Conservation (phyloP, 2,329 filamentous ascomycete species). For the Xylaria sp. region DNA sequence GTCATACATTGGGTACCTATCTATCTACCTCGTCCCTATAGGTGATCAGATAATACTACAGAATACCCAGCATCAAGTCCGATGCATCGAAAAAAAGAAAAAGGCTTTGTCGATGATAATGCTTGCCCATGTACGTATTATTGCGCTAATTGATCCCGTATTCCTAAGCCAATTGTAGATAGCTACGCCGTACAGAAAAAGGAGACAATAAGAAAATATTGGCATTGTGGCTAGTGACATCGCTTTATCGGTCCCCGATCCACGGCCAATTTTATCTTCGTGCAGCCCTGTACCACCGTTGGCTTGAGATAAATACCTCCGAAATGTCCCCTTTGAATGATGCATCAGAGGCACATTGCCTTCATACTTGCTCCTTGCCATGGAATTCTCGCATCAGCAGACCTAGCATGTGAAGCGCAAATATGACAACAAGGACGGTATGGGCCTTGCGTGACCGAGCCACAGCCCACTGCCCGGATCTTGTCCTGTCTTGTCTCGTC, state of each 20-base stretch:
- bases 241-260: constrained; percentile 16
- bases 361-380: neutral
- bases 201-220: constrained; percentile 7
- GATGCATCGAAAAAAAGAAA: constrained; percentile 22
- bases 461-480: constrained; percentile 28
- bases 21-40: neutral
- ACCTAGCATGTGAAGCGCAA: neutral
- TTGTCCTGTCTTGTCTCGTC: constrained; percentile 23
- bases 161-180: constrained; percentile 10
- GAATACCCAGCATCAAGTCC: constrained; percentile 8
- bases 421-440: constrained; percentile 5
- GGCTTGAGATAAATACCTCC: constrained; percentile 2
- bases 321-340: neutral
- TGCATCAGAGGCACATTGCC: constrained; percentile 3
- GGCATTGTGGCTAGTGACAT: constrained; percentile 18
- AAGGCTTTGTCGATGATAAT: constrained; percentile 25
- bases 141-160: constrained; percentile 5
- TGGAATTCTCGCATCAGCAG: neutral
- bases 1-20: neutral
- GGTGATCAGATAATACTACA: constrained; percentile 1
- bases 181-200: constrained; percentile 6
- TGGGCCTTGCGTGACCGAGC: constrained; percentile 28
- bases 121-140: neutral
- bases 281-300: neutral
- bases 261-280: constrained; percentile 10